Percentiles rank a stretch among this genome's conserved stretches.
phyloP scores from a whole-genome alignment of 768 basidiomycete genomes.

The Panaeolus cyanescens region DNA sequence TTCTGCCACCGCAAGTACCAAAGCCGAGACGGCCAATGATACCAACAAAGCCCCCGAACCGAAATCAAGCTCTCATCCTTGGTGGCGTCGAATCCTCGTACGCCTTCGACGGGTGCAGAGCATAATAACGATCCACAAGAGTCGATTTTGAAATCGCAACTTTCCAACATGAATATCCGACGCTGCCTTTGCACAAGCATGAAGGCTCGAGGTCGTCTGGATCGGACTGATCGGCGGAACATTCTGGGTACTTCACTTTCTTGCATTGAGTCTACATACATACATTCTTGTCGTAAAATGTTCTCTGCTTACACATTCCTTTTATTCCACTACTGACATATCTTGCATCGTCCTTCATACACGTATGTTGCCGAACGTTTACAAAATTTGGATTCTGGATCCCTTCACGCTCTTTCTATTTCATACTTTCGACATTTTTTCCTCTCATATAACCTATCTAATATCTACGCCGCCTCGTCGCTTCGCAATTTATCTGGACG shows the following conservation, averaged over 20 bases:
- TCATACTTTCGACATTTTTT: too few species aligned
- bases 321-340: neutral
- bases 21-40: slow-evolving; percentile 14
- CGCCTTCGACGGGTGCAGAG: slow-evolving; percentile 28
- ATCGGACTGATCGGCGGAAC: neutral
- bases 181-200: neutral
- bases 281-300: slow-evolving; percentile 2
- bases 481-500: neutral
- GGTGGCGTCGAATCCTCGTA: slow-evolving; percentile 32
- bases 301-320: neutral
- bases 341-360: neutral
- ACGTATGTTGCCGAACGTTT: neutral
- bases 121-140: slow-evolving; percentile 21
- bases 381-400: neutral
- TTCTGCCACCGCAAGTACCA: slow-evolving; percentile 23
- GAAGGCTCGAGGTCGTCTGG: neutral
- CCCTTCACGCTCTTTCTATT: neutral
- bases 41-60: slow-evolving; percentile 1
- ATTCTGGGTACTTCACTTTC: neutral
- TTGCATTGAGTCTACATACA: neutral
- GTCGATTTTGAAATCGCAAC: slow-evolving; percentile 12
- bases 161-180: neutral
- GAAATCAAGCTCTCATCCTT: slow-evolving; percentile 23
- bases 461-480: neutral
- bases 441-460: neutral